Base-by-base conservation (phyloP, 768 basidiomycete genomes). In the Suillus cothurnatus region DNA sequence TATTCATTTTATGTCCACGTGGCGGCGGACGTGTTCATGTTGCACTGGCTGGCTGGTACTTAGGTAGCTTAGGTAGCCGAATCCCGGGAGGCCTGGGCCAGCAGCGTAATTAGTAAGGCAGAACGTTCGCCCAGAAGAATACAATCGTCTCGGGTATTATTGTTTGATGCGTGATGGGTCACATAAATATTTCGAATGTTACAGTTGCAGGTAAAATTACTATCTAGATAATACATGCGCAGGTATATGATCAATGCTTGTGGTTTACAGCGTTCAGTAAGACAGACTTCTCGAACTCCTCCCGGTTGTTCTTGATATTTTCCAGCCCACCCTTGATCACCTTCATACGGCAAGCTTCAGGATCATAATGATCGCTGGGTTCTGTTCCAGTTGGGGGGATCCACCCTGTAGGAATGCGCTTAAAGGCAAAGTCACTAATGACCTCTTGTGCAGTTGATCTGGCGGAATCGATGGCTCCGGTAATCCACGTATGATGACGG, bases 401-500 rank as follows among this genome's bases (percentile, higher is more conserved):
- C 60, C 60, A 61, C 9, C 60, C 60, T 17, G 60, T 61, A 31
- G 60, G 60, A 53, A 2, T 2, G 6, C 19, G 60, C 19, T 28
- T 61, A 4, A 17, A 55, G 23, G 60, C 32, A 45, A 56, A 57
- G 49, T 53, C 47, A 12, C 41, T 31, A 19, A 61, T 61, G 23
- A 61, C 32, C 41, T 61, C 34, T 56, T 61, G 31, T 31, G 60
- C 47, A 56, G 60, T 61, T n/a, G 60, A 61, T 17, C 60, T 61
- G 17, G 41, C 60, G 31, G 60, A 61, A 32, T 21, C 70, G 28
- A 71, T 55, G 36, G 72, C 74, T 11, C 73, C 73, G 5, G 73
- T 64, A 52, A 74, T 75, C 73, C 73, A 74, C 1, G 73, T 72
- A 36, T 74, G 73, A 49, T 75, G 74, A n/a, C 63, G 68, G 11